Conservation (phyloP, 345 rosid genomes). For the Citrus reticulata region DNA sequence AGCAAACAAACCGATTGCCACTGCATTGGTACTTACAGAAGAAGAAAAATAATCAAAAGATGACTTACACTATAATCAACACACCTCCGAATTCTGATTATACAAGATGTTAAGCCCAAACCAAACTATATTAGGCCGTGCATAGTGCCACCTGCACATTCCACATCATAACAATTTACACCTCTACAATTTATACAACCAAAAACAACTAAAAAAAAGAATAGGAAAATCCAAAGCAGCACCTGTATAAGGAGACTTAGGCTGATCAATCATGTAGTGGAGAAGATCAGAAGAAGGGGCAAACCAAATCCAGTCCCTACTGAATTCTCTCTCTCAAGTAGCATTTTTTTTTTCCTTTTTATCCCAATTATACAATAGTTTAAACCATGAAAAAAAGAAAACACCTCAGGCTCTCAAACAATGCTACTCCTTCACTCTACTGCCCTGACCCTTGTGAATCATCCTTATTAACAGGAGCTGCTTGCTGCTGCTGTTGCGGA, state of each 20-base stretch:
- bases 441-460: conserved; percentile 91
- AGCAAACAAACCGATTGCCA: conserved; percentile 51
- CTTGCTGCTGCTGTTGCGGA: conserved; percentile 34
- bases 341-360: conserved; percentile 17
- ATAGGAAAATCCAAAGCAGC: conserved; percentile 6
- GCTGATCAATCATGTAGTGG: conserved; percentile 25
- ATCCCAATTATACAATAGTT: conserved; percentile 50
- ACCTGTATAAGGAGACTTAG: conserved; percentile 45
- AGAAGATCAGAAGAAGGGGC: conserved; percentile 32
- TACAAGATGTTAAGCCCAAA: conserved; percentile 46
- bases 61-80: conserved; percentile 45
- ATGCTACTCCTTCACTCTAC: conserved; percentile 34
- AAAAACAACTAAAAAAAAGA: not conserved
- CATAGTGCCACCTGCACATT: conserved; percentile 69
- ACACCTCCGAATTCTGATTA: conserved; percentile 46
- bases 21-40: conserved; percentile 40
- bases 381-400: conserved; percentile 32
- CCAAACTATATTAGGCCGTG: conserved; percentile 38
- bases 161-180: conserved; percentile 24
- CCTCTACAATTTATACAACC: not conserved
- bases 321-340: conserved; percentile 37
- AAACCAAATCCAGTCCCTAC: conserved; percentile 42
- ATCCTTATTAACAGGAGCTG: conserved; percentile 53
- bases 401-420: conserved; percentile 30
- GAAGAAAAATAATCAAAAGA: conserved; percentile 36